Conservation (phyloP, 208 protist species). For the Leishmania martiniquensis region DNA sequence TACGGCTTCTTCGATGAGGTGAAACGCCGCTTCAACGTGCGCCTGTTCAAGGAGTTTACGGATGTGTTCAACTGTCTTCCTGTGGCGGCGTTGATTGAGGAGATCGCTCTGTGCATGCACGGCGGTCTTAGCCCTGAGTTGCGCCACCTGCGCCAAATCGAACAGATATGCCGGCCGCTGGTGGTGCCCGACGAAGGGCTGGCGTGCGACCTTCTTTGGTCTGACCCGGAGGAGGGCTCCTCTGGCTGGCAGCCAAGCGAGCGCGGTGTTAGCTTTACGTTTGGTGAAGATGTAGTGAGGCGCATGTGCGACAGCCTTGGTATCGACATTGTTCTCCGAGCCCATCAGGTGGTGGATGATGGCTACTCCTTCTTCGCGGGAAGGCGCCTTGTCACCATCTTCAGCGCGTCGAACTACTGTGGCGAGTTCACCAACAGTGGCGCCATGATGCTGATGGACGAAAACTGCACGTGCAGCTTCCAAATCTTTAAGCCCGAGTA, state of each 20-base stretch:
- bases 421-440: constrained; percentile 99
- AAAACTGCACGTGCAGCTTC: constrained; percentile 97
- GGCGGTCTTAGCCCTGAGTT: constrained; percentile 97
- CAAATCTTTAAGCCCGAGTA: constrained; percentile 93
- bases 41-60: constrained; percentile 61
- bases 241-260: constrained; percentile 94
- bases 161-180: constrained; percentile 41
- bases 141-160: constrained; percentile 98
- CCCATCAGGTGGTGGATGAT: constrained; percentile 98
- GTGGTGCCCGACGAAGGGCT: constrained; percentile 80
- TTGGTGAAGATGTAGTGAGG: constrained; percentile 96
- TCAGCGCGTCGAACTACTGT: constrained; percentile 99
- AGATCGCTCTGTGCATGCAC: constrained; percentile 95
- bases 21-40: constrained; percentile 75
- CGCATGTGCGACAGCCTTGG: constrained; percentile 96
- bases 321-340: constrained; percentile 98
- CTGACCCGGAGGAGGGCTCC: constrained; percentile 94
- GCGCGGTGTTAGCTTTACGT: constrained; percentile 97
- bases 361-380: constrained; percentile 99
- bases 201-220: constrained; percentile 98
- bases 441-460: constrained; percentile 98
- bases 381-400: constrained; percentile 98
- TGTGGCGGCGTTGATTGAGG: constrained; percentile 96
- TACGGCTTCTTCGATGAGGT: constrained; percentile 99
- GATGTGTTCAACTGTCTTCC: constrained; percentile 78